Evolutionary conservation across 495 filamentous ascomycete genomes (phyloP).

Genomic region (Penicillium daleae): DNA sequence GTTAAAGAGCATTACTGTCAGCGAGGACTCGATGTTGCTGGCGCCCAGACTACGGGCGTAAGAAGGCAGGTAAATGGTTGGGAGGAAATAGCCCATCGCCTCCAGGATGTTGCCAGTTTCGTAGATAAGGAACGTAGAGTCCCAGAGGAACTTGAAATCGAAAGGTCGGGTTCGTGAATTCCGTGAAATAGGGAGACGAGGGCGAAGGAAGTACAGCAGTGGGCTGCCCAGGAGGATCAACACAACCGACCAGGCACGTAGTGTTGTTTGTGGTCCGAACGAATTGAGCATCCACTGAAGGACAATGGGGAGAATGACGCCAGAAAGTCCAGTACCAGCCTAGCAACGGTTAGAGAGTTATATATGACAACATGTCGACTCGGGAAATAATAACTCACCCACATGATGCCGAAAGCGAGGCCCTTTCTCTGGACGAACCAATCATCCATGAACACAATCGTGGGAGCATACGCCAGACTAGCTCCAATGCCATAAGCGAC

Average conservation of each 20-base stretch:
- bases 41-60: constrained; percentile 54
- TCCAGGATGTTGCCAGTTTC: constrained; percentile 59
- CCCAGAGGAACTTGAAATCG: constrained; percentile 49
- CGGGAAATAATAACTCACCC: constrained; percentile 27
- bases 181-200: constrained; percentile 53
- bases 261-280: constrained; percentile 57
- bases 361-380: background rate
- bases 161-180: constrained; percentile 17
- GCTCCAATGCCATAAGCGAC: constrained; percentile 52
- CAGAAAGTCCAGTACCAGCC: constrained; percentile 48
- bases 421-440: constrained; percentile 57
- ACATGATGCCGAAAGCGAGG: constrained; percentile 55
- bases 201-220: constrained; percentile 54
- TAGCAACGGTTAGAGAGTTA: constrained; percentile 9
- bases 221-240: constrained; percentile 52
- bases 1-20: constrained; percentile 57
- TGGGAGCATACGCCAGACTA: constrained; percentile 49
- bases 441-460: constrained; percentile 54
- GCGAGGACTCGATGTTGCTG: constrained; percentile 35
- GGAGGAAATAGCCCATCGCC: constrained; percentile 63
- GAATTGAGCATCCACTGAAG: constrained; percentile 52
- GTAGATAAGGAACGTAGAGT: constrained; percentile 52
- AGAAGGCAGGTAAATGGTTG: constrained; percentile 61
- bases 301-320: constrained; percentile 51
- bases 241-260: constrained; percentile 50